Evolutionary conservation across 768 basidiomycete genomes (phyloP), one percentile per base, ranked within the genome.

Genomic region (Tulasnella sp.): DNA sequence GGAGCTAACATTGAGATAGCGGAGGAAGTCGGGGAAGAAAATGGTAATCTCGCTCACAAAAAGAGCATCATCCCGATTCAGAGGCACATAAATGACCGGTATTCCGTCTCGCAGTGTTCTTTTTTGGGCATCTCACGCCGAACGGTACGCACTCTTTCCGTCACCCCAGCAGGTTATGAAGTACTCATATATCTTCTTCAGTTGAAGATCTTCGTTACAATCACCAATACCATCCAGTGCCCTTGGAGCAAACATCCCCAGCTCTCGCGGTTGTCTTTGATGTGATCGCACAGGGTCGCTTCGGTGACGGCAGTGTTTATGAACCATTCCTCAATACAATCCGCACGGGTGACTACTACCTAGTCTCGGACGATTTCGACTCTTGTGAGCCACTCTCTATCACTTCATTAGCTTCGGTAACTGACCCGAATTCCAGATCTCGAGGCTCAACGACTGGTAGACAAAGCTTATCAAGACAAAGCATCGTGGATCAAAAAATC

Each of bases 1-100:
- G 97, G 97, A 77, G 97, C 97, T 28, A 97, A 96, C 84, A 96
- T 96, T 80, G 97, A 98, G 87, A 98, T 99, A 82, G 96, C 95
- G 7, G 96, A 98, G 84, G 96, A 98, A 85, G 93, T 96, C 73
- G 97, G 97, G 40, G 95, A 96, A 84, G 92, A 90, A 84, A 95
- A 97, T 31, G 79, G 79, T 80, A 11, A 85, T 93, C 96, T 85
- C 14, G 6, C 9, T 22, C 2, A 14, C 5, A 1, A n/a, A n/a
- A n/a, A n/a, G n/a, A n/a, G n/a, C n/a, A n/a, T n/a, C n/a, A n/a
- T n/a, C n/a, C n/a, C n/a, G n/a, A n/a, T n/a, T n/a, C n/a, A n/a
- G n/a, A n/a, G n/a, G 64, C 1, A 34, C 64, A 58, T 44, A 12
- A 40, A n/a, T 48, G 50, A 77, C 48, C 14, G 97, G 97, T 99